A percentile compares a stretch with the other conserved stretches of the same genome.
These are phyloP conservation scores for Aurantiochytrium sp. DNA, from an alignment of 108 stramenopile genomes.

Conservation along the genomic window DNA sequence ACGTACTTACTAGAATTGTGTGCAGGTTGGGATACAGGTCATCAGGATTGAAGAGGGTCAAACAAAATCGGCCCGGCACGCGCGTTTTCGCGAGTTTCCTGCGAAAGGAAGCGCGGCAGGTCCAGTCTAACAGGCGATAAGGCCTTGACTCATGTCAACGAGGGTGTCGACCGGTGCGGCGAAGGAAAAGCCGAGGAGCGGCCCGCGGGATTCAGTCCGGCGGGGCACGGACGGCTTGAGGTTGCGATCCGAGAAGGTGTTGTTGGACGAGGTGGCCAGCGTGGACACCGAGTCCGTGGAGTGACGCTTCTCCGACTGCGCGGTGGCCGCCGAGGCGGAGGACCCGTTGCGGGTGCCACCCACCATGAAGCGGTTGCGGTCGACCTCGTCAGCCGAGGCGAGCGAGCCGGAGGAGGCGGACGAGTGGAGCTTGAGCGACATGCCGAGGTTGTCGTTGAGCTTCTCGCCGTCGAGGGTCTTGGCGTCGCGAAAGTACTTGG, in stretches of 20 bases:
- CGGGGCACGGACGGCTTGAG: neutral
- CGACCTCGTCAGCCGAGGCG: neutral
- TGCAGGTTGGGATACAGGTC: too few relatives aligned
- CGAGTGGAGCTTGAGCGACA: neutral
- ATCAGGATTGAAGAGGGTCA: too few relatives aligned
- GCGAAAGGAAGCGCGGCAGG: too few relatives aligned
- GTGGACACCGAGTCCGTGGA: neutral
- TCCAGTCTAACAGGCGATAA: neutral
- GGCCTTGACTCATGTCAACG: neutral
- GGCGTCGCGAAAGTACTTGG: neutral
- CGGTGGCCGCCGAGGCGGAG: neutral
- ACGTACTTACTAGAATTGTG: too few relatives aligned
- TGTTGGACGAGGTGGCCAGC: neutral
- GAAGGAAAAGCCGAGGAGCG: constrained; percentile 13
- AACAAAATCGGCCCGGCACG: too few relatives aligned
- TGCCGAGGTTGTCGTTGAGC: neutral
- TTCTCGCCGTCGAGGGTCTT: constrained; percentile 26
- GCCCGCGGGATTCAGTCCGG: constrained; percentile 9
- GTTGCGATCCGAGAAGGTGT: neutral
- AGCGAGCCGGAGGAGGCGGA: neutral
- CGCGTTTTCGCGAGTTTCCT: too few relatives aligned
- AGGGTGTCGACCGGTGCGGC: neutral
- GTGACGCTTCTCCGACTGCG: neutral
- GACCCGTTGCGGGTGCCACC: neutral
- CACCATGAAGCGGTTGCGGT: neutral